A percentile compares a stretch with the other conserved stretches of the same genome.
phyloP scores from a whole-genome alignment of 2,329 filamentous ascomycete species.

The Cyclaneusma minus region DNA sequence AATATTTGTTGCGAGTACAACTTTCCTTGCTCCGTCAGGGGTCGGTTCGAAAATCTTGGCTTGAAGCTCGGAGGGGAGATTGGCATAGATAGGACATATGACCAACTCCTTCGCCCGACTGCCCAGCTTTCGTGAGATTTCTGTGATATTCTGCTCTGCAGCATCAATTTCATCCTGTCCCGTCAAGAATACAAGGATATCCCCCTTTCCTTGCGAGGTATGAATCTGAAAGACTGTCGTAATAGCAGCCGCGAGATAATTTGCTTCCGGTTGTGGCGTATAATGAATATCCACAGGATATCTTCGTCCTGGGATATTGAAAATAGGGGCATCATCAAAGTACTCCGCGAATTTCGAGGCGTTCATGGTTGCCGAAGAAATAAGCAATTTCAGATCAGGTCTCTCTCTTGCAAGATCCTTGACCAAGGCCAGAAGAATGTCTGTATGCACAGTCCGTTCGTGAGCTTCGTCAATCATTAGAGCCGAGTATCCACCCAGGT shows the following conservation, averaged over 20 bases:
- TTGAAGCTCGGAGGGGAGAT: slow-evolving; percentile 79
- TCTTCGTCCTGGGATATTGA: slow-evolving; percentile 80
- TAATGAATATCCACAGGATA: slow-evolving; percentile 90
- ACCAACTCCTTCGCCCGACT: slow-evolving; percentile 74
- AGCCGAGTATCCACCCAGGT: slow-evolving; percentile 66
- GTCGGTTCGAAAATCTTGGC: slow-evolving; percentile 91
- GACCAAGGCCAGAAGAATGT: slow-evolving; percentile 74
- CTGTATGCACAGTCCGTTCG: slow-evolving; percentile 80
- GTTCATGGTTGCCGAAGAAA: slow-evolving; percentile 90
- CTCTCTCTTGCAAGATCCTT: slow-evolving; percentile 77
- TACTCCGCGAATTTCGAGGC: slow-evolving; percentile 84
- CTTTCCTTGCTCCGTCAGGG: slow-evolving; percentile 70
- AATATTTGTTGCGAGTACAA: slow-evolving; percentile 91
- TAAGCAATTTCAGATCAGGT: slow-evolving; percentile 76
- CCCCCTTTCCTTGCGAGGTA: slow-evolving; percentile 67
- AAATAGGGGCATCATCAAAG: slow-evolving; percentile 85
- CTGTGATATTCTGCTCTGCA: slow-evolving; percentile 67
- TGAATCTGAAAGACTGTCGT: slow-evolving; percentile 95
- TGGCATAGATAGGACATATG: slow-evolving; percentile 87
- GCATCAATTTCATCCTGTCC: slow-evolving; percentile 94
- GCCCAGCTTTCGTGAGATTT: slow-evolving; percentile 77
- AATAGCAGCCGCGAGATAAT: slow-evolving; percentile 81
- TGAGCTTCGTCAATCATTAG: slow-evolving; percentile 97
- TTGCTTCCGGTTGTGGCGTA: slow-evolving; percentile 78
- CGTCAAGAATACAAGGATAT: slow-evolving; percentile 88